Conservation (phyloP, 352 stramenopile genomes). For the Globisporangium megalacanthum region DNA sequence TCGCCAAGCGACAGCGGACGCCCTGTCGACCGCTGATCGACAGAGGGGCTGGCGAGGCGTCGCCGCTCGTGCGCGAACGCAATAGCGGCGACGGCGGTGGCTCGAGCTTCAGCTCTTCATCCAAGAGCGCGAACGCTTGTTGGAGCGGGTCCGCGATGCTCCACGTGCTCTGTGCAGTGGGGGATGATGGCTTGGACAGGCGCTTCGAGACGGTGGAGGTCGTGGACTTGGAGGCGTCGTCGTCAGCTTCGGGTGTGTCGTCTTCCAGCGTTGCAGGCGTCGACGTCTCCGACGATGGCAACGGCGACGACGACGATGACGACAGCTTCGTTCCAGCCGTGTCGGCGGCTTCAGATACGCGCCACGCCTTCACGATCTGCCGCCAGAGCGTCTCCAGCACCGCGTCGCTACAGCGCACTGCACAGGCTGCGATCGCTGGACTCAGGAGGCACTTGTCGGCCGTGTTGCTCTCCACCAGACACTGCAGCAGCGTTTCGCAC, state of each 20-base stretch:
- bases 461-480: conserved; percentile 67
- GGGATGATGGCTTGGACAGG: not conserved
- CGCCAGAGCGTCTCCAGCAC: conserved; percentile 45
- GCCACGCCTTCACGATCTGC: conserved; percentile 28
- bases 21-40: not conserved
- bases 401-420: conserved; percentile 45
- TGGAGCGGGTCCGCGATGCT: conserved; percentile 29
- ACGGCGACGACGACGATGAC: too few relatives aligned
- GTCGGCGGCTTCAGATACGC: not conserved
- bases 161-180: conserved; percentile 15
- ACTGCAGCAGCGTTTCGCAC: conserved; percentile 65
- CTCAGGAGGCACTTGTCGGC: conserved; percentile 64
- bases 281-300: not conserved
- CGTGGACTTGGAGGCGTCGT: conserved; percentile 3
- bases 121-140: conserved; percentile 50
- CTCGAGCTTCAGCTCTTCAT: conserved; percentile 36
- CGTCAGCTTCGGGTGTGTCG: conserved; percentile 2
- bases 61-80: conserved; percentile 7
- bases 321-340: too few relatives aligned
- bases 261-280: not conserved
- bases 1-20: conserved; percentile 25
- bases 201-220: not conserved
- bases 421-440: conserved; percentile 64
- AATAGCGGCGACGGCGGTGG: not conserved
- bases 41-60: not conserved